Percentiles rank a stretch among this genome's conserved stretches.
Evolutionary conservation across 2,329 filamentous ascomycete species (phyloP).

Genomic region (Exophiala mesophila): DNA sequence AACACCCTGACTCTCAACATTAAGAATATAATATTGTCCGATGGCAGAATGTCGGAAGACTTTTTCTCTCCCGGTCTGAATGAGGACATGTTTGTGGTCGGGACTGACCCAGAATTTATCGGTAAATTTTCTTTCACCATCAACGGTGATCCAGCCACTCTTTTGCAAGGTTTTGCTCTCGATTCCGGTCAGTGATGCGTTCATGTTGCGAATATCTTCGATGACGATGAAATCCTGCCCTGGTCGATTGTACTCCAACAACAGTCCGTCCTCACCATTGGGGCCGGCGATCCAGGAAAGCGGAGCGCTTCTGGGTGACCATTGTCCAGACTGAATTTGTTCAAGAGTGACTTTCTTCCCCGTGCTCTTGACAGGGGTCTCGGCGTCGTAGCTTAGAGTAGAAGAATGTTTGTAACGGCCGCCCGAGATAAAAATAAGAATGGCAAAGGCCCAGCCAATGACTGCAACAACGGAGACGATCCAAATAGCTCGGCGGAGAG

Average conservation of each 20-base stretch:
- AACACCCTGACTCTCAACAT: slow-evolving; percentile 73
- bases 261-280: slow-evolving; percentile 65
- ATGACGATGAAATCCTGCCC: slow-evolving; percentile 75
- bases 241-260: slow-evolving; percentile 63
- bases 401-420: slow-evolving; percentile 32
- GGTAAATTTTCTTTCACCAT: slow-evolving; percentile 53
- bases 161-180: slow-evolving; percentile 72
- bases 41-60: slow-evolving; percentile 91
- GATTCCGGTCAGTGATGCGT: slow-evolving; percentile 37
- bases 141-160: slow-evolving; percentile 56
- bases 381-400: slow-evolving; percentile 28
- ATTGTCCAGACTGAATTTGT: slow-evolving; percentile 37
- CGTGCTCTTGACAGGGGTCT: slow-evolving; percentile 33
- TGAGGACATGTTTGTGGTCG: slow-evolving; percentile 77
- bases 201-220: slow-evolving; percentile 69
- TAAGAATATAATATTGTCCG: slow-evolving; percentile 84
- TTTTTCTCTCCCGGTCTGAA: slow-evolving; percentile 65
- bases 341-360: slow-evolving; percentile 41
- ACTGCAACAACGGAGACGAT: slow-evolving; percentile 37
- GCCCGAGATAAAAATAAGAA: slow-evolving; percentile 39
- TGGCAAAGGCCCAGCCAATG: slow-evolving; percentile 42
- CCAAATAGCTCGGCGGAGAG: slow-evolving; percentile 38
- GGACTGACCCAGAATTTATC: slow-evolving; percentile 67
- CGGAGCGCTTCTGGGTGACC: slow-evolving; percentile 35
- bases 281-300: slow-evolving; percentile 46